Evolutionary conservation across 352 stramenopile genomes (phyloP), one percentile per base, ranked within the genome.

Genomic region (Phytophthora vignae): DNA sequence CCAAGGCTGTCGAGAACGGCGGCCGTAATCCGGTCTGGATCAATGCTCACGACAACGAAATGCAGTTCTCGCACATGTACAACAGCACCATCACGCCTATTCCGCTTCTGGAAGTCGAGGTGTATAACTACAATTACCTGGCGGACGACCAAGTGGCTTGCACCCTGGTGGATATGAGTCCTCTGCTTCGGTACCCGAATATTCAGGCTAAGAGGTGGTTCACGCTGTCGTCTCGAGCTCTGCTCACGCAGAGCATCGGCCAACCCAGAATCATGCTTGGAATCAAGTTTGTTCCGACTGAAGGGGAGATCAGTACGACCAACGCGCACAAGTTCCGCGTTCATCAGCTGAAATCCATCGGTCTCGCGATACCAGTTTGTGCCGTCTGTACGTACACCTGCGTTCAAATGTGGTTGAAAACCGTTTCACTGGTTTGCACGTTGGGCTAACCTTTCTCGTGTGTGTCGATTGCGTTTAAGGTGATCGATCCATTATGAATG

Each of bases 41-140:
- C 42, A 83, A 61, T 59, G 77, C 78, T 48, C 85, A 95, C 60
- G 85, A 93, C 62, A 95, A 95, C 56, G 78, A 72, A 62, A 91
- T 95, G 84, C 84, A 91, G 22, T 91, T 96, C 49, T 86, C 89
- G 33, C 90, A 96, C 77, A 94, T 95, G 83, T 96, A 95, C 79
- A 96, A 95, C 76, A 95, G 88, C 68, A 89, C 81, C 12, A 95
- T 95, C 75, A 96, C 89, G 2, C 90, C 90, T 4, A 93, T 95
- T 29, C 90, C 90, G 31, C 65, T 95, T 19, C 71, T 96, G 1
- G 88, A 95, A 65, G 84, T 96, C 31, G 88, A 96, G 64, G 84
- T 96, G 36, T 96, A 90, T 77, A 96, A 92, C 56, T 87, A 86
- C 54, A 95, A 92, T 64, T 96, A 94, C 67, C 64, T 96, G 36